Conservation (phyloP, 192 early-diverging fungal genomes). For the Cladochytrium replicatum region DNA sequence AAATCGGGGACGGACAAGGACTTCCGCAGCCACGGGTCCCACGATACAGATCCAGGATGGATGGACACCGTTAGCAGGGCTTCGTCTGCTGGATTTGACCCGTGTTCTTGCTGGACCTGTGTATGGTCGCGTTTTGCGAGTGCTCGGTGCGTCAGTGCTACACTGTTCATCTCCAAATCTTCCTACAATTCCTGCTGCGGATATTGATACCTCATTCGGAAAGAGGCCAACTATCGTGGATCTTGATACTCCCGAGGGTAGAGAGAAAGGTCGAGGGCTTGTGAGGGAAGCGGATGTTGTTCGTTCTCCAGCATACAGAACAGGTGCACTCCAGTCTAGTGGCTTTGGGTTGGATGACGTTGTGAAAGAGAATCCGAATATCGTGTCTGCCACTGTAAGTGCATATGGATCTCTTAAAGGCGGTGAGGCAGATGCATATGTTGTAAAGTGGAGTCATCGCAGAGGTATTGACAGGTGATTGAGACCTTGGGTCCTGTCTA, state of each 20-base stretch:
- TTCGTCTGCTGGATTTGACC: constrained; percentile 27
- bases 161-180: constrained; percentile 13
- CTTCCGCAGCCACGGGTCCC: not conserved
- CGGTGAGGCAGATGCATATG: not conserved
- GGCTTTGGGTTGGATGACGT: constrained; percentile 10
- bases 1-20: too few species aligned
- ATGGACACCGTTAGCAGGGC: constrained; percentile 14
- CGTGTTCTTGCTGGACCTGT: constrained; percentile 25
- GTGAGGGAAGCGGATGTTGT: constrained; percentile 17
- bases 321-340: constrained; percentile 9
- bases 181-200: constrained; percentile 7
- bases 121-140: constrained; percentile 11
- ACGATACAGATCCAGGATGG: not conserved
- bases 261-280: constrained; percentile 1
- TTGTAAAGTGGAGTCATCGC: not conserved
- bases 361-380: constrained; percentile 7
- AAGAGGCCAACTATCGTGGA: constrained; percentile 17
- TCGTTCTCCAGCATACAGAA: constrained; percentile 21
- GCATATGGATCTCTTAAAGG: constrained; percentile 13
- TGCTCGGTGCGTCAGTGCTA: constrained; percentile 18
- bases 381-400: constrained; percentile 7
- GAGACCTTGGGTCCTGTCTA: too few species aligned
- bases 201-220: constrained; percentile 13
- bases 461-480: constrained; percentile 25
- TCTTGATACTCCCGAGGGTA: constrained; percentile 8